phyloP scores from a whole-genome alignment of 192 early-diverging fungal species.

The Phlyctochytrium planicorne region DNA sequence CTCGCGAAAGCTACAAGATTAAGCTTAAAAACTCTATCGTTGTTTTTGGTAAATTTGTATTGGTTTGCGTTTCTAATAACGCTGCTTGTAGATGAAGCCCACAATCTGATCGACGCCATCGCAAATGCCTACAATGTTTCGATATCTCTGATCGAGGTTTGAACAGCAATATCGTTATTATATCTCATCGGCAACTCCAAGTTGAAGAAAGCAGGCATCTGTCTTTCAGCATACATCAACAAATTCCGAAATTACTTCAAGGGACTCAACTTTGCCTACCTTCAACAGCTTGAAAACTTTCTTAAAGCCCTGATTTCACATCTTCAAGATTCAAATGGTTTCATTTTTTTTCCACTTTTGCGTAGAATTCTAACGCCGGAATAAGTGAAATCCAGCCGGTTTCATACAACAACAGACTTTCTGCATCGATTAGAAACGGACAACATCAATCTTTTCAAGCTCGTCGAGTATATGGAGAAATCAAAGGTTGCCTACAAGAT shows the following conservation, averaged over 20 bases:
- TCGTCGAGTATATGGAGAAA: constrained; percentile 63
- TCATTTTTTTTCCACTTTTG: too few species aligned
- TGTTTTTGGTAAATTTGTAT: constrained; percentile 72
- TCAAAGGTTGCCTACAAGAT: constrained; percentile 69
- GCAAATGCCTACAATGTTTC: constrained; percentile 66
- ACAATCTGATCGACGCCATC: constrained; percentile 65
- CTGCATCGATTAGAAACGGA: constrained; percentile 66
- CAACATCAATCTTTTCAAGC: constrained; percentile 81
- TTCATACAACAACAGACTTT: too few species aligned
- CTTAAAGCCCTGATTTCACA: constrained; percentile 54
- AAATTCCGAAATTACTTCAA: constrained; percentile 69
- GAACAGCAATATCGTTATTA: not conserved
- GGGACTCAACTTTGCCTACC: constrained; percentile 72
- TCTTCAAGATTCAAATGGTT: constrained; percentile 16
- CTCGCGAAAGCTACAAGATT: constrained; percentile 75
- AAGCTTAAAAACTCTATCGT: constrained; percentile 71
- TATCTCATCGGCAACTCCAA: not conserved
- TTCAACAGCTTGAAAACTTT: constrained; percentile 68
- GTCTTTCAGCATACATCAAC: constrained; percentile 65
- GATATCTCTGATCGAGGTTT: constrained; percentile 51
- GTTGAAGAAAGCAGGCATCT: constrained; percentile 46
- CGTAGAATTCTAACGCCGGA: too few species aligned
- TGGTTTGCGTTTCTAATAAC: not conserved
- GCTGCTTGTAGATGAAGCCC: constrained; percentile 42
- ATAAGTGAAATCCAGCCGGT: too few species aligned